Conservation (phyloP, 441 rosid genomes). For the California macrophylla region DNA sequence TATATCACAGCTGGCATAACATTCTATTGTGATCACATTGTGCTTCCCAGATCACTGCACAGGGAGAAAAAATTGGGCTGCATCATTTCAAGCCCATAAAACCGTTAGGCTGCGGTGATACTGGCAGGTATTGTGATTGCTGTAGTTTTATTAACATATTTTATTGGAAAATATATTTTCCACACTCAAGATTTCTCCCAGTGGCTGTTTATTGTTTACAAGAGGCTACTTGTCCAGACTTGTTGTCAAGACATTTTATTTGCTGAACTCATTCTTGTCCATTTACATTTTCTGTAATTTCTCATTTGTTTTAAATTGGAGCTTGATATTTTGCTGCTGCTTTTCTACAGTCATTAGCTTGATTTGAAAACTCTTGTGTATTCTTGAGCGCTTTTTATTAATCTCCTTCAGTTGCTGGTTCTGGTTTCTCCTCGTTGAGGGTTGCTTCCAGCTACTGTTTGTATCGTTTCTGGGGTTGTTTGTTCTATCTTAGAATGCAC, state of each 20-base stretch:
- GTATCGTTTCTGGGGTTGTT: too few species aligned
- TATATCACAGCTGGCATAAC: neutral
- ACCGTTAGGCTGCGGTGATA: slow-evolving; percentile 95
- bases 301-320: neutral
- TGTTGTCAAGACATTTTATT: too few species aligned
- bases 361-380: too few species aligned
- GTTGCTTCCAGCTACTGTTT: too few species aligned
- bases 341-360: neutral
- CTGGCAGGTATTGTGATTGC: slow-evolving; percentile 61
- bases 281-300: neutral
- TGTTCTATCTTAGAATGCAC: too few species aligned
- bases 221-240: too few species aligned
- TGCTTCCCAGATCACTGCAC: slow-evolving; percentile 50
- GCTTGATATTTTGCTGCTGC: neutral
- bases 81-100: slow-evolving; percentile 87
- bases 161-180: neutral
- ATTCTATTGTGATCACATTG: slow-evolving; percentile 10
- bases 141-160: neutral
- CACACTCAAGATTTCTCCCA: too few species aligned
- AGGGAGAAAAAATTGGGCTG: slow-evolving; percentile 66
- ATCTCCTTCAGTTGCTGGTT: too few species aligned
- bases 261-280: neutral
- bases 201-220: too few species aligned
- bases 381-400: too few species aligned
- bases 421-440: too few species aligned